A percentile compares a stretch with the other conserved stretches of the same genome.
phyloP scores from a whole-genome alignment of 495 filamentous ascomycete species.

The Beverwykella pulmonaria region DNA sequence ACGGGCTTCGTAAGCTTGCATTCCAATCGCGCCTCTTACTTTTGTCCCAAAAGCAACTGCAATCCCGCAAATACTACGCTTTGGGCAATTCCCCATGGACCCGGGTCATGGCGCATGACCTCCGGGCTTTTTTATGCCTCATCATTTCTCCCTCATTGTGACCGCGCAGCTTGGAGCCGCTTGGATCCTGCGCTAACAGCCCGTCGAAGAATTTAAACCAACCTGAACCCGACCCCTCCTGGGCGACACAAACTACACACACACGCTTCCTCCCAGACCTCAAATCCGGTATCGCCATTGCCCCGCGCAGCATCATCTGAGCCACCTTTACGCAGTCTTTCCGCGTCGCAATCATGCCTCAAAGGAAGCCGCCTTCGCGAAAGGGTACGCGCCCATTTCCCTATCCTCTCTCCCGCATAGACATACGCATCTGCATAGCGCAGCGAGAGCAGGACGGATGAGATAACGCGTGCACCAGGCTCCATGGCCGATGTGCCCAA shows the following conservation, averaged over 20 bases:
- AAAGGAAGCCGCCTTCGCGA: slow-evolving; percentile 32
- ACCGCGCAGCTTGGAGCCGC: neutral
- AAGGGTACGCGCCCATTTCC: slow-evolving; percentile 29
- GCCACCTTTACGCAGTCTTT: neutral
- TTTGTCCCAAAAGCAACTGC: slow-evolving; percentile 29
- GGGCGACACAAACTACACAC: neutral
- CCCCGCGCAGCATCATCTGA: neutral
- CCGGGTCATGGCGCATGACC: slow-evolving; percentile 20
- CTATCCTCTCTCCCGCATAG: neutral
- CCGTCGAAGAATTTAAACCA: neutral
- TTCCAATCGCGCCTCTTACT: neutral
- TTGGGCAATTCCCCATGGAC: neutral
- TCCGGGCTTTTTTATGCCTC: slow-evolving; percentile 23
- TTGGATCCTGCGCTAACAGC: neutral
- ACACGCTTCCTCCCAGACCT: no score
- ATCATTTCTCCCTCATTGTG: slow-evolving; percentile 5
- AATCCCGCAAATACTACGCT: neutral
- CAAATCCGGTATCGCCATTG: neutral
- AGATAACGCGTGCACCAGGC: slow-evolving; percentile 49
- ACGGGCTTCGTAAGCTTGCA: slow-evolving; percentile 32
- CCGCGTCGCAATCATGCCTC: slow-evolving; percentile 20
- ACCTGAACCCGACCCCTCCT: neutral
- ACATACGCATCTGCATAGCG: neutral
- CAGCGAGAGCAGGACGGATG: neutral
- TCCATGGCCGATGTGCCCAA: slow-evolving; percentile 83